Base-by-base conservation (phyloP, 805 yeast species). In the Candida qinlingensis region DNA sequence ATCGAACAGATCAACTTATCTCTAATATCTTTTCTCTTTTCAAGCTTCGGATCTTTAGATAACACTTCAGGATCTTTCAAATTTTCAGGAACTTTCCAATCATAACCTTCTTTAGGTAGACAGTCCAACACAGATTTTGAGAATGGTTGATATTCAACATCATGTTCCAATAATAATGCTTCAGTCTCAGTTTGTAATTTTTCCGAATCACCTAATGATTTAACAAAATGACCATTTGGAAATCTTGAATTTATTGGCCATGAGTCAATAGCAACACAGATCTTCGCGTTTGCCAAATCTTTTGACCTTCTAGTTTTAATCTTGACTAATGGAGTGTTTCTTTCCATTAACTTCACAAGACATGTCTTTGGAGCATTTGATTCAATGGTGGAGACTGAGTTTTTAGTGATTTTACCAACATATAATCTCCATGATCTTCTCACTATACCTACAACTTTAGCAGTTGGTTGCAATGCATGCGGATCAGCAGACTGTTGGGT, bases 181-280 rank as follows among this genome's bases (percentile, higher is more conserved):
- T 94, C 98, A 9, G 97, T 92, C 69, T 94, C 99, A 3, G 99
- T 98, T 59, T 85, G 87, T 42, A 87, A 87, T 51, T 90, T 83
- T 68, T 94, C 99, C 44, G 92, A 80, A 19, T 80, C 91, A 54
- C 99, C 99, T 33, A 94, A 74, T 39, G 84, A 76, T 59, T 97
- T 79, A 4, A 94, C 92, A 63, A 88, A 92, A 67, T 94, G 99
- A 7, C 99, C 99, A 60, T 86, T 86, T 5, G 99, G 99, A 55
- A 80, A 81, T 51, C 87, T 83, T 6, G 96, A 86, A 50, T 79
- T 75, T 1, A 82, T 70, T 1, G 96, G 87, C 99, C 99, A 94
- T 8, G 90, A 77, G 63, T 94, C 99, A 39, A 95, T 83, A 0
- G 96, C 88, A 25, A 92, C 83, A 7, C 95, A 96, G 46, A 94